These are phyloP conservation scores for Aaosphaeria arxii DNA, from an alignment of 2,329 filamentous ascomycete genomes.

Conservation along the genomic window DNA sequence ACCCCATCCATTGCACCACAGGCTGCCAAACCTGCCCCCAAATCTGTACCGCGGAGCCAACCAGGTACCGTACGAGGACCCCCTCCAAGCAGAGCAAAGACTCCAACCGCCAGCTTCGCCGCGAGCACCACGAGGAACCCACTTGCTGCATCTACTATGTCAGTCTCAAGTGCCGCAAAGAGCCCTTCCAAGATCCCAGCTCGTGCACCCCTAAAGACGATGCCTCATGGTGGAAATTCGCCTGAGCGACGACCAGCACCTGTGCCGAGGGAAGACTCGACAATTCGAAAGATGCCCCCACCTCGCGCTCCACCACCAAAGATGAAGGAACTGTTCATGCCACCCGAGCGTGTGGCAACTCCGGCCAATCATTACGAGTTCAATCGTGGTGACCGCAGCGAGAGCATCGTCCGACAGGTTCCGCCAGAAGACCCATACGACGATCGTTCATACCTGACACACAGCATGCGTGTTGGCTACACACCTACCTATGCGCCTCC, in stretches of 20 bases:
- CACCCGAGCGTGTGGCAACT: constrained; percentile 47
- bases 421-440: constrained; percentile 84
- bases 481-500: constrained; percentile 19
- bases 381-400: constrained; percentile 48
- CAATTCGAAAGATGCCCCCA: constrained; percentile 40
- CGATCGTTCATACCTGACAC: constrained; percentile 42
- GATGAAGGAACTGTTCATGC: constrained; percentile 77
- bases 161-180: constrained; percentile 27
- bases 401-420: constrained; percentile 58
- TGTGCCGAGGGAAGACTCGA: constrained; percentile 28
- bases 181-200: constrained; percentile 70
- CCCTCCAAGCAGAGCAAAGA: constrained; percentile 42
- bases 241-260: constrained; percentile 60
- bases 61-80: constrained; percentile 40
- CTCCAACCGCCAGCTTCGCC: constrained; percentile 38
- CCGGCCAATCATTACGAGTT: constrained; percentile 40
- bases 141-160: constrained; percentile 36
- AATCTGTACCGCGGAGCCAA: constrained; percentile 30
- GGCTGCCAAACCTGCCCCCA: constrained; percentile 30
- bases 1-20: constrained; percentile 59
- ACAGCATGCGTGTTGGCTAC: constrained; percentile 25
- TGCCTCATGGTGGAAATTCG: constrained; percentile 73
- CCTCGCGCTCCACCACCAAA: constrained; percentile 70
- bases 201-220: constrained; percentile 65
- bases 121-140: constrained; percentile 35